These are phyloP conservation scores for Emiliania huxleyi DNA, from an alignment of 78 protist species.

Conservation along the genomic window DNA sequence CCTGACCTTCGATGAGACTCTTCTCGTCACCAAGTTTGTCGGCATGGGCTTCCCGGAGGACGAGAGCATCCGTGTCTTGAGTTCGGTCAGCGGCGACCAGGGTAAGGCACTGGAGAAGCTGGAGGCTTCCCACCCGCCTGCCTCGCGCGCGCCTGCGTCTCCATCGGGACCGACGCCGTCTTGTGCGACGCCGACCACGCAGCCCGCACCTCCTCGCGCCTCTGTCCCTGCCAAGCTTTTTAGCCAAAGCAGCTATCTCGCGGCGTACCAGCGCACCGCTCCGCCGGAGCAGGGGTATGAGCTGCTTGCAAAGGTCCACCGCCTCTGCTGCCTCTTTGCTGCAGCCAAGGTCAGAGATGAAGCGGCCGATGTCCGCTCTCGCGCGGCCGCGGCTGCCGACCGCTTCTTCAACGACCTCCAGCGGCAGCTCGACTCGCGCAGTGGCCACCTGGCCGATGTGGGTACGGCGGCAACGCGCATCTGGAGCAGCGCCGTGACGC, in stretches of 20 bases:
- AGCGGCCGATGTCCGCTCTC: neutral
- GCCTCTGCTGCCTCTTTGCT: neutral
- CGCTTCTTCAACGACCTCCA: neutral
- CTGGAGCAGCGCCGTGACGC: neutral
- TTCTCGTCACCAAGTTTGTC: neutral
- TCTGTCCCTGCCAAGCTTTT: neutral
- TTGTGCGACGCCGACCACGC: too few species aligned
- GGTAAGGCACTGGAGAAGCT: neutral
- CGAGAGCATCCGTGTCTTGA: neutral
- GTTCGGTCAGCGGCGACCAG: neutral
- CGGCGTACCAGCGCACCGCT: neutral
- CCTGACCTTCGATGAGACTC: neutral
- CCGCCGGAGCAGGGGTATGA: neutral
- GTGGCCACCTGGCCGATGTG: neutral
- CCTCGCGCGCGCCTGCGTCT: neutral
- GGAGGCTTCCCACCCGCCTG: neutral
- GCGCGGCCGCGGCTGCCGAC: too few species aligned
- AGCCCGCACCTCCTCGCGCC: too few species aligned
- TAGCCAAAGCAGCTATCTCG: neutral
- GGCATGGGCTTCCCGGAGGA: neutral
- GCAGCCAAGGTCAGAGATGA: neutral
- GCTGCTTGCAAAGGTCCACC: neutral
- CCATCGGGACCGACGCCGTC: too few species aligned
- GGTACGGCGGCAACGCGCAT: neutral
- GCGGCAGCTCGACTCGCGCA: neutral